phyloP scores from a whole-genome alignment of 2,329 filamentous ascomycete genomes.

The Zalaria sp. region DNA sequence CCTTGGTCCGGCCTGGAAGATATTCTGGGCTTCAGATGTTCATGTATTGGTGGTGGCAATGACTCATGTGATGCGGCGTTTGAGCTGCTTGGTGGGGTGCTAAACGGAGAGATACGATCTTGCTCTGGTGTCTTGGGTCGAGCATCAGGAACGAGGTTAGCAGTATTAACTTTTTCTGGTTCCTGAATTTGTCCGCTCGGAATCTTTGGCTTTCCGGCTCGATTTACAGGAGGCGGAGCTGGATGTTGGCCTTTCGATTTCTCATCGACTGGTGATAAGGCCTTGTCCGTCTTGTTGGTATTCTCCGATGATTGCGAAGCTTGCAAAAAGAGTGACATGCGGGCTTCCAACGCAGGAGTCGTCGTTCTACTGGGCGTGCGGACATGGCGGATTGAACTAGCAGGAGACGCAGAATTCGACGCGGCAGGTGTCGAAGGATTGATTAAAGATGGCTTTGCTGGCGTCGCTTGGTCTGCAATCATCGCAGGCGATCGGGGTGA shows the following conservation, averaged over 20 bases:
- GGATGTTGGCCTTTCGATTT: constrained; percentile 8
- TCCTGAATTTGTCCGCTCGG: constrained; percentile 26
- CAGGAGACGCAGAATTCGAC: constrained; percentile 13
- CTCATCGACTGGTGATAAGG: not conserved
- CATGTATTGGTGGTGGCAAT: not conserved
- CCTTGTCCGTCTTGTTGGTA: not conserved
- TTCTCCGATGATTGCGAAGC: constrained; percentile 8
- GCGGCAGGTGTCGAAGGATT: constrained; percentile 7
- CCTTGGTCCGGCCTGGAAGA: not conserved
- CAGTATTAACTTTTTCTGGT: not conserved
- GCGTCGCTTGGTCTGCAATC: not conserved
- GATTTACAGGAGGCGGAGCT: constrained; percentile 62
- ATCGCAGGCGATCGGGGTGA: constrained; percentile 58
- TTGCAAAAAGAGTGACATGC: constrained; percentile 20
- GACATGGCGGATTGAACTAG: constrained; percentile 13
- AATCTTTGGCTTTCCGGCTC: constrained; percentile 63
- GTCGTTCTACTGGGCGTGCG: constrained; percentile 24
- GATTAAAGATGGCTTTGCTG: constrained; percentile 5
- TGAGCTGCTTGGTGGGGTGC: constrained; percentile 65
- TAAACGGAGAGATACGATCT: constrained; percentile 55
- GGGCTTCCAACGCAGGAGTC: constrained; percentile 27
- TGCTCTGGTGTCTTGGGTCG: not conserved
- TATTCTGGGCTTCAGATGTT: constrained; percentile 1
- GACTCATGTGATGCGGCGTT: constrained; percentile 32
- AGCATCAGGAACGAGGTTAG: constrained; percentile 9